Evolutionary conservation across 352 stramenopile genomes (phyloP).

Genomic region (Phytophthora sp.): DNA sequence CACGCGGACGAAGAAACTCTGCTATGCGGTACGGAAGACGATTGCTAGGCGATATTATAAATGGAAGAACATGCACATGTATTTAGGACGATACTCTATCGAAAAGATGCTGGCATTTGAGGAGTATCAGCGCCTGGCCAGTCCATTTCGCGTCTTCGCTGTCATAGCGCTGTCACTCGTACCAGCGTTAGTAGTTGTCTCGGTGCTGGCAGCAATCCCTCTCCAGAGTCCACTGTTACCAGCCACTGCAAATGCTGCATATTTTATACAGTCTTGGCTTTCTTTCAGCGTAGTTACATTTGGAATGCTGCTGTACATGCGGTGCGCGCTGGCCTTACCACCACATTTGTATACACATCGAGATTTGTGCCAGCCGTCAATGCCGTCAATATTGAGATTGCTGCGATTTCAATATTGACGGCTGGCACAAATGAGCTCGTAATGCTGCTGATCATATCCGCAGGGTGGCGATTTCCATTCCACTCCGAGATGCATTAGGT

Average conservation of each 20-base stretch:
- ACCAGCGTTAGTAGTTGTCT: not conserved
- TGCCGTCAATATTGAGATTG: no score
- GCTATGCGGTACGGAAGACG: not conserved
- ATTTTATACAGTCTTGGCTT: conserved; percentile 15
- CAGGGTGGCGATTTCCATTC: conserved; percentile 3
- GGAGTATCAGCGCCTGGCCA: conserved; percentile 16
- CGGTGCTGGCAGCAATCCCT: conserved; percentile 8
- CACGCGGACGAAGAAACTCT: not conserved
- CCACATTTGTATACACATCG: conserved; percentile 12
- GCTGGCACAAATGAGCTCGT: conserved; percentile 5
- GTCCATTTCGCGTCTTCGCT: not conserved
- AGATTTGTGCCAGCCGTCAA: no score
- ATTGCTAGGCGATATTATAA: conserved; percentile 9
- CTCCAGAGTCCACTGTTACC: conserved; percentile 4
- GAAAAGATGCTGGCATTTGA: conserved; percentile 33
- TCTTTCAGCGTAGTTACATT: conserved; percentile 6
- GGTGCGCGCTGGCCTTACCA: conserved; percentile 16
- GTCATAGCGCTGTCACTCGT: conserved; percentile 15
- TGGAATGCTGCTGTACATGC: conserved; percentile 9
- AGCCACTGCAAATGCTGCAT: not conserved
- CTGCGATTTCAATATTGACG: conserved; percentile 14
- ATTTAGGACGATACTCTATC: conserved; percentile 36
- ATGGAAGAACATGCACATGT: conserved; percentile 37
- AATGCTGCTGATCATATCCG: conserved; percentile 5
- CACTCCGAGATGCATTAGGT: conserved; percentile 21